Base-by-base conservation (phyloP, 1,284 basidiomycete genomes). In the Malassezia psittaci region DNA sequence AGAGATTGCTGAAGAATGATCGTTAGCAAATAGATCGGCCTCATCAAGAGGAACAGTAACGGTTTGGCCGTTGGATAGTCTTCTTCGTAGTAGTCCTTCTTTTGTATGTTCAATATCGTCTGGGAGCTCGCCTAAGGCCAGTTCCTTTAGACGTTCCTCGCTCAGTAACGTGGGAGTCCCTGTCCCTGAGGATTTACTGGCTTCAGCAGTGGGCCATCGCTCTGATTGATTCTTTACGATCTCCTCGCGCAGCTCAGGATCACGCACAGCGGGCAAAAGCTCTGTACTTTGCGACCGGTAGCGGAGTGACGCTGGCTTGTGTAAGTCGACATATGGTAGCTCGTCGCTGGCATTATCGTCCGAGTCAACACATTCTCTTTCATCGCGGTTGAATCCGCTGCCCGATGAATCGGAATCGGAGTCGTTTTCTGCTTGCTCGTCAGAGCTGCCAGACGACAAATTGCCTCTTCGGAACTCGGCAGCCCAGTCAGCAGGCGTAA, bases 401-500 rank as follows among this genome's bases (percentile, higher is more conserved):
- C 33, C 41, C 10, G 56, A 62, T 10, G 67, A 64, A 21, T 63
- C 61, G 15, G 65, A 66, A 16, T 70, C 64, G 29, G 57, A 60
- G 46, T 65, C 67, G 19, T 65, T 62, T 11, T 60, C 66, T 39
- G 63, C 57, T 15, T 32, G 33, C 10, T 44, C 33, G 11, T 24
- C 37, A 21, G 24, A 19, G 1, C 50, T 41, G 2, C 52, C 57
- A 5, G 47, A 54, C 32, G 54, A 42, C 11, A 60, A 46, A 7
- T 38, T 52, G 34, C 59, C 63, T 12, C 66, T 51, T 15, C 66
- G 50, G 40, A 69, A 69, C 37, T 67, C 66, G 12, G 70, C 67
- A 6, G 69, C 67, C 70, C 70, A 73, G 43, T 73, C 70, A 0
- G 72, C 70, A 3, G 72, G 64, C n/a, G 70, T 73, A 12, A 73